Evolutionary conservation across 2,329 filamentous ascomycete species (phyloP), one percentile per base, ranked within the genome.

Genomic region (Aspergillus sclerotialis): DNA sequence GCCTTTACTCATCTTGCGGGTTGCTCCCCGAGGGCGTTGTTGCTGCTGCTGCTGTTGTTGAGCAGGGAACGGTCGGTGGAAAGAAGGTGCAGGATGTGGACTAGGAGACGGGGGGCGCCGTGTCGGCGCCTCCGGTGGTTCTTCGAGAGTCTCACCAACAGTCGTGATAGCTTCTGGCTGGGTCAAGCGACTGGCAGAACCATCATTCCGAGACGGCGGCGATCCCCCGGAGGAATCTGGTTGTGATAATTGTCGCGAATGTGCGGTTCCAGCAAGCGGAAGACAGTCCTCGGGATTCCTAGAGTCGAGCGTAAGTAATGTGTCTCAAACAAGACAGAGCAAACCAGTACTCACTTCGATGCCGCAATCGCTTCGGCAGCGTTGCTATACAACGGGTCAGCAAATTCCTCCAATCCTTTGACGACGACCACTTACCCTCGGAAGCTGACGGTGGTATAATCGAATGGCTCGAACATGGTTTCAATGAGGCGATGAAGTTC

Each of bases 401-500:
- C 44, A 17, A 42, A 31, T 10, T 31, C 3, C 7, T 9, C 11
- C 24, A 13, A 21, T 23, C 30, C 18, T 19, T 30, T 11, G 17
- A 7, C 28, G 14, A 28, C 27, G 19, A 13, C 21, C 27, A 51
- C 78, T 44, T 70, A 87, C 75, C 81, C 81, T 53, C 81, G 80
- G 52, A 88, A 90, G 3, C 80, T 83, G 13, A 85, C 80, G 3
- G 81, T 67, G 0, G 89, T 95, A 62, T 98, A 98, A 60, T 98
- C 92, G 58, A 96, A 98, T 1, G 89, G 86, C 57, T 84, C 80
- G 56, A 96, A 98, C 52, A 94, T 83, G 4, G 78, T 84, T 61
- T 98, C 92, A 42, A 98, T 95, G 75, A 93, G 84, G 44, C 80
- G 80, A 59, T 96, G 92, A 14, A 96, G 73, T 60, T 95, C 89